These are phyloP conservation scores for Sungouiella blattae DNA, from an alignment of 805 yeast species.

Conservation along the genomic window DNA sequence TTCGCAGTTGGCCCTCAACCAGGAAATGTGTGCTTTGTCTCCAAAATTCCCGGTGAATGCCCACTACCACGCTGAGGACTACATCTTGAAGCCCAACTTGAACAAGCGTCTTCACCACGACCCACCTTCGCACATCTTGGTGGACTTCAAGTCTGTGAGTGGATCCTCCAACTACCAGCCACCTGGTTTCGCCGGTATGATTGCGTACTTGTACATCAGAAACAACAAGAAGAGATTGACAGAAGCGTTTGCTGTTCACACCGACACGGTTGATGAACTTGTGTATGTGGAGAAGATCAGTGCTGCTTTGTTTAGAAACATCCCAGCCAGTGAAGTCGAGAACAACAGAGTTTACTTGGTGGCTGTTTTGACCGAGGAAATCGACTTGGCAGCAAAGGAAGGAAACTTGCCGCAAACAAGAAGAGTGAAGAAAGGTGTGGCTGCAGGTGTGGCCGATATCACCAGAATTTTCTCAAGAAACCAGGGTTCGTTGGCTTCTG, in stretches of 20 bases:
- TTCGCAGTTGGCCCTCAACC: constrained; percentile 60
- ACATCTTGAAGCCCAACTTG: constrained; percentile 42
- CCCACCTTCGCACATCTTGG: constrained; percentile 64
- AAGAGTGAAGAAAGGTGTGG: constrained; percentile 69
- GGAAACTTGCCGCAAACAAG: constrained; percentile 28
- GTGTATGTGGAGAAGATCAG: constrained; percentile 62
- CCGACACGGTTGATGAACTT: constrained; percentile 54
- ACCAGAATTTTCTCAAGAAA: constrained; percentile 70
- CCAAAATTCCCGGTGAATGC: constrained; percentile 62
- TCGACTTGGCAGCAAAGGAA: constrained; percentile 41
- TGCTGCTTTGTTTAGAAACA: constrained; percentile 75
- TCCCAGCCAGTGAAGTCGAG: constrained; percentile 64
- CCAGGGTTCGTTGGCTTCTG: constrained; percentile 55
- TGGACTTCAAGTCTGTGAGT: constrained; percentile 69
- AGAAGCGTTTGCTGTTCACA: constrained; percentile 73
- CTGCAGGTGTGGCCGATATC: constrained; percentile 85
- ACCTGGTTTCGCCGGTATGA: constrained; percentile 65
- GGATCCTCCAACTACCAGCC: constrained; percentile 59
- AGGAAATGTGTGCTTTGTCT: constrained; percentile 66
- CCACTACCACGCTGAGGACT: constrained; percentile 24
- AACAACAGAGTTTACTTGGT: constrained; percentile 69
- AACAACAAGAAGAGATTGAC: constrained; percentile 62
- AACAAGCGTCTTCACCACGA: constrained; percentile 47
- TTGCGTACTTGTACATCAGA: constrained; percentile 69
- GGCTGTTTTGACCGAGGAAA: constrained; percentile 69